Percentiles rank a stretch among this genome's conserved stretches.
Evolutionary conservation across 164 flowering plant genomes (phyloP).

Genomic region (Chimonanthus salicifolius): DNA sequence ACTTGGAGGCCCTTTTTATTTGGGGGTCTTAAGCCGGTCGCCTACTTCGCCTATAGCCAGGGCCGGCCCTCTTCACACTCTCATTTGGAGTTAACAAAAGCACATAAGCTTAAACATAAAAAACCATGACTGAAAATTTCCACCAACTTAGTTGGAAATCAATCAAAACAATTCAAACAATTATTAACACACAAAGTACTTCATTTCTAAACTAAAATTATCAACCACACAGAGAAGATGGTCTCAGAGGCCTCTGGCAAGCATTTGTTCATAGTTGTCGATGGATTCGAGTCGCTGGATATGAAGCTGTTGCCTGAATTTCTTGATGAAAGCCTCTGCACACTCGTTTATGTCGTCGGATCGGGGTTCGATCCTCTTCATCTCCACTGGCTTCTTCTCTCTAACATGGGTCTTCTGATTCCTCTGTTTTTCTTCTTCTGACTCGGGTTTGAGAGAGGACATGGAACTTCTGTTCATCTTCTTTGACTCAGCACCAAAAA

Average conservation of each 20-base stretch:
- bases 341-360: conserved; percentile 52
- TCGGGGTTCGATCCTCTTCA: conserved; percentile 30
- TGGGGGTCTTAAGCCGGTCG: too few relatives aligned
- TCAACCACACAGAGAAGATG: not conserved
- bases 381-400: conserved; percentile 6
- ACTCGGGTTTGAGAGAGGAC: conserved; percentile 3
- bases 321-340: conserved; percentile 72
- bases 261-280: conserved; percentile 62
- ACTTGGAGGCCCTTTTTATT: too few relatives aligned
- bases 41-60: too few relatives aligned
- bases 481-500: not conserved
- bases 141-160: not conserved
- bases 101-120: too few relatives aligned
- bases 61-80: too few relatives aligned
- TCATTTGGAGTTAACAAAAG: too few relatives aligned
- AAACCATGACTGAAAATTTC: too few relatives aligned
- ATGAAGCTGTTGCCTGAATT: conserved; percentile 53
- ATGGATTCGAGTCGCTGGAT: conserved; percentile 76
- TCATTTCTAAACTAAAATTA: too few relatives aligned
- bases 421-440: conserved; percentile 7
- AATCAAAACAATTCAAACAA: not conserved
- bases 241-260: conserved; percentile 41
- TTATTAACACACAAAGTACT: not conserved
- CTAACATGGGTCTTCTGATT: conserved; percentile 4
- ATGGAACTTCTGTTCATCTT: conserved; percentile 7